Evolutionary conservation across 2,329 filamentous ascomycete genomes (phyloP).

Genomic region (Fusarium incarnatum): DNA sequence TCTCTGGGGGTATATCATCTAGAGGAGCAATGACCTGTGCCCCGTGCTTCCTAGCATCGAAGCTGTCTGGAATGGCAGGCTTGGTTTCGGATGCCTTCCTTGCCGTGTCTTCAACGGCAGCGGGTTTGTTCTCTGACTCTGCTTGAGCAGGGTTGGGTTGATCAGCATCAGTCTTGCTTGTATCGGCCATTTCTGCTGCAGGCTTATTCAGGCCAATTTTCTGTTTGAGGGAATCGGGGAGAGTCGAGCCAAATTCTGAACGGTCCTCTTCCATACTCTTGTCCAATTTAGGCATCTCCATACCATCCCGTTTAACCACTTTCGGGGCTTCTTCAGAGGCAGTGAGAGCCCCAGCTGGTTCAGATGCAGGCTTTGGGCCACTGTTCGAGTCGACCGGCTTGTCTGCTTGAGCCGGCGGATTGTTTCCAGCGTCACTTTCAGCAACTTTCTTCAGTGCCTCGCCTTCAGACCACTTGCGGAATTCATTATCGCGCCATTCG

Average conservation of each 20-base stretch:
- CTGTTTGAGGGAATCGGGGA: slow-evolving; percentile 50
- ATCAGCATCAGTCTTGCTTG: slow-evolving; percentile 4
- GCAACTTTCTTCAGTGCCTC: slow-evolving; percentile 51
- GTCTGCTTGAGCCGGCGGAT: neutral
- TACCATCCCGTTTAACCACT: slow-evolving; percentile 37
- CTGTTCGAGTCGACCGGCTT: slow-evolving; percentile 12
- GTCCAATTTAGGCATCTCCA: slow-evolving; percentile 43
- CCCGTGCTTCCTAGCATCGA: slow-evolving; percentile 17
- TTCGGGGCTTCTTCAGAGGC: slow-evolving; percentile 14
- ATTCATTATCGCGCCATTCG: slow-evolving; percentile 56
- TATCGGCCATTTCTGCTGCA: slow-evolving; percentile 2
- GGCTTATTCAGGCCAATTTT: slow-evolving; percentile 44
- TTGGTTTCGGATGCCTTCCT: slow-evolving; percentile 4
- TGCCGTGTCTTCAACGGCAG: slow-evolving; percentile 9
- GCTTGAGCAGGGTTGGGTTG: slow-evolving; percentile 1
- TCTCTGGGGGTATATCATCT: slow-evolving; percentile 20
- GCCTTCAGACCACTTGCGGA: slow-evolving; percentile 59
- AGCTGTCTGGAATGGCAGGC: slow-evolving; percentile 27
- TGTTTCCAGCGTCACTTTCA: slow-evolving; percentile 26
- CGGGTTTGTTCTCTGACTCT: slow-evolving; percentile 20
- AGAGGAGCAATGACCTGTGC: slow-evolving; percentile 12
- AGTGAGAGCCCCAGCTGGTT: neutral
- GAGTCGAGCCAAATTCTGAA: slow-evolving; percentile 46
- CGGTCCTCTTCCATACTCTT: slow-evolving; percentile 34
- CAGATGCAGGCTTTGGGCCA: slow-evolving; percentile 9